Conservation (phyloP, 768 basidiomycete genomes). For the Leucocoprinus leucothites region DNA sequence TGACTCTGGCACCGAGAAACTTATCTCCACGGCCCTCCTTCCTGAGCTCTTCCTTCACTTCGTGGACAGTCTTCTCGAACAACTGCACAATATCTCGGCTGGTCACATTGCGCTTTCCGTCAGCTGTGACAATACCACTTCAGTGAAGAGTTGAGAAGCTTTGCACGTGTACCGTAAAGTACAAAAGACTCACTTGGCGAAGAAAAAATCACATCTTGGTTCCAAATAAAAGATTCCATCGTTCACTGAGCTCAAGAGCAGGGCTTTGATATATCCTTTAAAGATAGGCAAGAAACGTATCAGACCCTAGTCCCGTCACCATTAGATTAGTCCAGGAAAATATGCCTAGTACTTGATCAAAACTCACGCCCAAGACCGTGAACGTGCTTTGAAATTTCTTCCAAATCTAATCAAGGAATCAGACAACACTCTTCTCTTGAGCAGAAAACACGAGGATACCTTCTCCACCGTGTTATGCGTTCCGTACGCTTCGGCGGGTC, state of each 20-base stretch:
- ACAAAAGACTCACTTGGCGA: conserved; percentile 37
- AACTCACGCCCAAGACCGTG: conserved; percentile 41
- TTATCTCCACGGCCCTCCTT: conserved; percentile 51
- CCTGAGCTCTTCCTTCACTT: conserved; percentile 51
- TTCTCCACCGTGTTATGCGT: conserved; percentile 70
- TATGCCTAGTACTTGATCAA: not conserved
- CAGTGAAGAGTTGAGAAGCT: not conserved
- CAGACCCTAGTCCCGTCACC: conserved; percentile 30
- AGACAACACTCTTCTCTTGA: not conserved
- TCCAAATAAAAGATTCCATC: conserved; percentile 76
- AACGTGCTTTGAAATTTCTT: conserved; percentile 63
- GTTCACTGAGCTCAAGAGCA: conserved; percentile 57
- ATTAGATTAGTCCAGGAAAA: not conserved
- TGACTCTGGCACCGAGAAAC: conserved; percentile 65
- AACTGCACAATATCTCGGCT: conserved; percentile 58
- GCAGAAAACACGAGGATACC: conserved; percentile 30
- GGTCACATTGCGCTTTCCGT: conserved; percentile 54
- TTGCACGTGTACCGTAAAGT: too few relatives aligned
- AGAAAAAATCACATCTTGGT: conserved; percentile 60
- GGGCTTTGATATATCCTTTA: conserved; percentile 56
- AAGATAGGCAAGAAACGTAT: conserved; percentile 57
- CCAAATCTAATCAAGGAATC: conserved; percentile 56
- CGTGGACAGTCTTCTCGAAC: conserved; percentile 48
- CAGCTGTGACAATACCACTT: conserved; percentile 54
- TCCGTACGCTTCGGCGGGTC: conserved; percentile 67